Base-by-base conservation (phyloP, 1,139 yeast species). In the Blastobotrys illinoisensis region DNA sequence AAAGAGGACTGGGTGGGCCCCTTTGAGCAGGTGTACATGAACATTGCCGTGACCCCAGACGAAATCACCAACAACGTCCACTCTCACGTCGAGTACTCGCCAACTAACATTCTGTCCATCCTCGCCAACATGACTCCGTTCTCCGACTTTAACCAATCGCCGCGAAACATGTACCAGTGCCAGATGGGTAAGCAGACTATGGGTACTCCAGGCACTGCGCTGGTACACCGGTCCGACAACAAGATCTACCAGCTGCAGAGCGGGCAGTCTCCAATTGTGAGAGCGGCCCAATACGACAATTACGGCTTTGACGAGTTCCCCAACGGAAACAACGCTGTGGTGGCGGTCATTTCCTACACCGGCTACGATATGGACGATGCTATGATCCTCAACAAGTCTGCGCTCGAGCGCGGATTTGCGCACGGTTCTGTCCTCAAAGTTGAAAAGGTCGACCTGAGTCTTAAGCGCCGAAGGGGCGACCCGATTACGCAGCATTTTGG, bases 341-440 rank as follows among this genome's bases (percentile, higher is more conserved):
- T 93, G 60, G 99, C 99, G 0, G 99, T 93, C 63, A 93, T 93
- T 67, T 90, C 99, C 0, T 93, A 93, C 71, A 95, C 99, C 6
- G 99, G 99, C 64, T 93, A 93, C 70, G 99, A 93, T 87, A 93
- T 93, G 99, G 86, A 93, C 76, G 99, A 93, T 74, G 99, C 99
- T 69, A 93, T 93, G 99, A 93, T 93, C 68, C 83, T 93, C 66
- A 95, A 93, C 73, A 93, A 93, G 72, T 86, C 96, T 50, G 97
- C 98, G 0, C 95, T 91, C 67, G 99, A 93, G 74, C 82, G 99
- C 71, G 99, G 99, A 0, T 95, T 93, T 63, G 99, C 95, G 21
- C 95, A 93, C 66, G 99, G 99, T 74, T 88, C 96, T 2, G 95
- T 93, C 60, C 90, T 88, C 75, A 93, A 95, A 74, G 95, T 87